Evolutionary conservation across 495 filamentous ascomycete genomes (phyloP).

Genomic region (Tuber umbilicatum): DNA sequence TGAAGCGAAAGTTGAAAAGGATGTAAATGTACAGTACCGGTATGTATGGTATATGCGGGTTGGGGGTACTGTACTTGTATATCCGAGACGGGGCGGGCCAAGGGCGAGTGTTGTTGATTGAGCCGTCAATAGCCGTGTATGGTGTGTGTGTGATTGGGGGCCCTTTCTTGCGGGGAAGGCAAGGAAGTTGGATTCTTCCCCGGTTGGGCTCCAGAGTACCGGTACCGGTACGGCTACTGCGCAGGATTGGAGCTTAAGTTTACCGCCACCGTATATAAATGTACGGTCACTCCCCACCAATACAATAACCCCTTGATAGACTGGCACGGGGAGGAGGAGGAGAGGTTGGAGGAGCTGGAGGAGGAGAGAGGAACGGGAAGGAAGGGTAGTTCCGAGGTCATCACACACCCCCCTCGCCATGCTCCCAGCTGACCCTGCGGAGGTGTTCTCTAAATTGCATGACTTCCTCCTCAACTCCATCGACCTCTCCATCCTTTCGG

Average conservation of each 20-base stretch:
- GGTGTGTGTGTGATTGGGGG: constrained; percentile 1
- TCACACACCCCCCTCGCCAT: too few relatives aligned
- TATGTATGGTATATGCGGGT: constrained; percentile 11
- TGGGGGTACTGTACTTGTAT: constrained; percentile 36
- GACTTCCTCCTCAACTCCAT: too few relatives aligned
- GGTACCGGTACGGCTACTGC: background rate
- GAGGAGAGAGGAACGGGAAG: background rate
- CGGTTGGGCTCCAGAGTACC: background rate
- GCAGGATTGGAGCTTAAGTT: background rate
- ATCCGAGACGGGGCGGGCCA: constrained; percentile 33
- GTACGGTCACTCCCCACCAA: background rate
- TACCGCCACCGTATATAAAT: background rate
- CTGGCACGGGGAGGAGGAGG: background rate
- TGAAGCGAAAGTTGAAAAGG: background rate
- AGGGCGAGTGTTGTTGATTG: background rate
- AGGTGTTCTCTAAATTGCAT: too few relatives aligned
- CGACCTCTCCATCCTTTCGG: too few relatives aligned
- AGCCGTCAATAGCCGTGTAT: background rate
- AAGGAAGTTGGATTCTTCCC: background rate
- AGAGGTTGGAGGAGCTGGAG: background rate
- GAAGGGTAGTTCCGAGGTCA: background rate
- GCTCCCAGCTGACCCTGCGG: too few relatives aligned
- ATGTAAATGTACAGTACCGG: background rate
- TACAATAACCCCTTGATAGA: background rate
- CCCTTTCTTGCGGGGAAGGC: background rate